These are phyloP conservation scores for Peronospora farinosa DNA, from an alignment of 352 stramenopile species.

Conservation along the genomic window DNA sequence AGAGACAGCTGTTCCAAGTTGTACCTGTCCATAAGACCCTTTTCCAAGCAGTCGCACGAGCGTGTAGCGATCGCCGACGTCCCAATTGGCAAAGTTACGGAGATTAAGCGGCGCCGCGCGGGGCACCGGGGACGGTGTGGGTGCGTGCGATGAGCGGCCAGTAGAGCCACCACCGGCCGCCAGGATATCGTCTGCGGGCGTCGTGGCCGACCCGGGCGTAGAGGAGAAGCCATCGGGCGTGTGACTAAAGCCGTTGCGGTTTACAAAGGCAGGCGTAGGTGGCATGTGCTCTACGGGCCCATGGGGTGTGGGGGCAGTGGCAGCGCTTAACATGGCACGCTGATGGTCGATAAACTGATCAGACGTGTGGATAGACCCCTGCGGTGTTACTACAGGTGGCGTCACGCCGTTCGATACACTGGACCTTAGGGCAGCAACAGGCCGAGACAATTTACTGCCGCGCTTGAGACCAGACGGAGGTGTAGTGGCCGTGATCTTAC, in stretches of 20 bases:
- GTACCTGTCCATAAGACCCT: slow-evolving; percentile 80
- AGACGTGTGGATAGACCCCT: slow-evolving; percentile 51
- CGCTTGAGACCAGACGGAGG: slow-evolving; percentile 38
- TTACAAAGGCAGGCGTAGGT: slow-evolving; percentile 72
- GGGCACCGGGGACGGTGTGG: slow-evolving; percentile 55
- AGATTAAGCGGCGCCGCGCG: slow-evolving; percentile 71
- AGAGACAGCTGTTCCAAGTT: neutral
- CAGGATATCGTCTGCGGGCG: slow-evolving; percentile 29
- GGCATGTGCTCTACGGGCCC: slow-evolving; percentile 72
- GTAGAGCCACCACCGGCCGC: slow-evolving; percentile 13
- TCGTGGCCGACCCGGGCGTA: slow-evolving; percentile 29
- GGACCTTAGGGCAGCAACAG: slow-evolving; percentile 13
- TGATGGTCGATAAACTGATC: slow-evolving; percentile 75
- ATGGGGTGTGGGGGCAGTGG: slow-evolving; percentile 73
- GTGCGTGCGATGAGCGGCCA: slow-evolving; percentile 31
- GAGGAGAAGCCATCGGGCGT: slow-evolving; percentile 63
- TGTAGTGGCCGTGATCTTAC: slow-evolving; percentile 57
- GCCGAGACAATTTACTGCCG: slow-evolving; percentile 47
- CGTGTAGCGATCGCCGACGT: slow-evolving; percentile 70
- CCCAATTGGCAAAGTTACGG: slow-evolving; percentile 80
- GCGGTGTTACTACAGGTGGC: slow-evolving; percentile 31
- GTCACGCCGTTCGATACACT: slow-evolving; percentile 37
- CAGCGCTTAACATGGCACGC: slow-evolving; percentile 62
- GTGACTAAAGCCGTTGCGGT: slow-evolving; percentile 57
- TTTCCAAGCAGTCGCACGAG: slow-evolving; percentile 78